Percentiles rank a stretch among this genome's conserved stretches.
These are phyloP conservation scores for Trichophyton verrucosum DNA, from an alignment of 2,329 filamentous ascomycete genomes.

Conservation along the genomic window DNA sequence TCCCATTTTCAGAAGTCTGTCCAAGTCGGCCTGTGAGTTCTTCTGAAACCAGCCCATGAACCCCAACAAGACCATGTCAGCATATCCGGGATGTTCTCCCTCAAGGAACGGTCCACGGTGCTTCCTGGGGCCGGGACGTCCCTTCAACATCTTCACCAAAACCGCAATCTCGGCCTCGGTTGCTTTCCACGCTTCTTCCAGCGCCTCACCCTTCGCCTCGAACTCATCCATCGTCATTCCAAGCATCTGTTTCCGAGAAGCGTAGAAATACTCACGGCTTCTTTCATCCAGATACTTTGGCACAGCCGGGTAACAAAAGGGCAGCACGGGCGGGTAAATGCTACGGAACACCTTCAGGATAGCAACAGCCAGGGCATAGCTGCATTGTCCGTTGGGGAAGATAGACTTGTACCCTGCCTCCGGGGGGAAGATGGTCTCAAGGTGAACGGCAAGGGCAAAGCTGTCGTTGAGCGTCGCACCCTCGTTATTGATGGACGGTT, in stretches of 20 bases:
- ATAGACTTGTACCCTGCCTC: conserved; percentile 22
- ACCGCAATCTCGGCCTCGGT: conserved; percentile 19
- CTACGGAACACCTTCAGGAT: conserved; percentile 14
- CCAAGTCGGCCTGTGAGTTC: conserved; percentile 6
- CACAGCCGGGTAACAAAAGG: conserved; percentile 26
- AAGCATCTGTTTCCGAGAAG: conserved; percentile 24
- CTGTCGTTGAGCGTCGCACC: conserved; percentile 21
- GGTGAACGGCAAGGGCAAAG: conserved; percentile 26
- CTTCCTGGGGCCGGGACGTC: not conserved
- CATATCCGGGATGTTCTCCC: conserved; percentile 10
- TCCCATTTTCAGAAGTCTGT: conserved; percentile 4
- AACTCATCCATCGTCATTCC: conserved; percentile 24
- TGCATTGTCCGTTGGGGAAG: conserved; percentile 22
- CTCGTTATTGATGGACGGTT: conserved; percentile 16
- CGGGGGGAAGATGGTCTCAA: conserved; percentile 27
- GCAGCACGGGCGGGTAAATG: conserved; percentile 13
- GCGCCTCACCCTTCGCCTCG: conserved; percentile 13
- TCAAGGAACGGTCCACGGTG: conserved; percentile 12
- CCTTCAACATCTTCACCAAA: conserved; percentile 20
- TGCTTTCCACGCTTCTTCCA: conserved; percentile 10
- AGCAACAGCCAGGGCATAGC: conserved; percentile 21
- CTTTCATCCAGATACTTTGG: conserved; percentile 23
- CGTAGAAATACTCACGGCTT: conserved; percentile 26
- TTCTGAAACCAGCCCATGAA: conserved; percentile 11
- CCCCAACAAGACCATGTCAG: conserved; percentile 10